A percentile compares a stretch with the other conserved stretches of the same genome.
These are phyloP conservation scores for Zygosaccharomyces bisporus DNA, from an alignment of 805 yeast species.

Conservation along the genomic window DNA sequence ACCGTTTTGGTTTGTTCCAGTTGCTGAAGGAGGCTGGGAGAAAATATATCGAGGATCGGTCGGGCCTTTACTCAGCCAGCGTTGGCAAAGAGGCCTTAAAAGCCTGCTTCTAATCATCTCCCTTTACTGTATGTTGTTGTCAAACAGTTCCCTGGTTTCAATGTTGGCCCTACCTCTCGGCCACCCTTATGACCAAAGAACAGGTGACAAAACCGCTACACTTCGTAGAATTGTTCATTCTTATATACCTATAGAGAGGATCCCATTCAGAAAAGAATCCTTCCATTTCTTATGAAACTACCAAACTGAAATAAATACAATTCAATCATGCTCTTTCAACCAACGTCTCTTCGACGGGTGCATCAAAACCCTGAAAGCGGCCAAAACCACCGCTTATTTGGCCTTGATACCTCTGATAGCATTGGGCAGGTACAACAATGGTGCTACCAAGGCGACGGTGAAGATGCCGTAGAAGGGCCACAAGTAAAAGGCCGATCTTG, in stretches of 20 bases:
- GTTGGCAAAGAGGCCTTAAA: constrained; percentile 4
- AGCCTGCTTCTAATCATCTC: not conserved
- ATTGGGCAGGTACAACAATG: constrained; percentile 67
- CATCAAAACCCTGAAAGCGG: not conserved
- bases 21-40: constrained; percentile 20
- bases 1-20: constrained; percentile 14
- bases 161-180: not conserved
- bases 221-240: constrained; percentile 1
- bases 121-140: not conserved
- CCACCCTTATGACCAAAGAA: not conserved
- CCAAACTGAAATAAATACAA: constrained; percentile 7
- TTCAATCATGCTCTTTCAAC: not conserved
- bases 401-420: constrained; percentile 69
- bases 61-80: constrained; percentile 8
- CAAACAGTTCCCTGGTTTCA: not conserved
- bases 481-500: constrained; percentile 65
- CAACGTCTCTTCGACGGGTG: not conserved
- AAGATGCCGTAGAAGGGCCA: constrained; percentile 78
- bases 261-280: not conserved
- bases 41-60: constrained; percentile 24
- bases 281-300: constrained; percentile 2
- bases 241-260: not conserved
- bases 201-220: not conserved
- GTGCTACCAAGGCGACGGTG: constrained; percentile 59
- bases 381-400: constrained; percentile 16